Evolutionary conservation across 1,284 basidiomycete species (phyloP), one percentile per base, ranked within the genome.

Genomic region (Fomitopsis schrenkii): DNA sequence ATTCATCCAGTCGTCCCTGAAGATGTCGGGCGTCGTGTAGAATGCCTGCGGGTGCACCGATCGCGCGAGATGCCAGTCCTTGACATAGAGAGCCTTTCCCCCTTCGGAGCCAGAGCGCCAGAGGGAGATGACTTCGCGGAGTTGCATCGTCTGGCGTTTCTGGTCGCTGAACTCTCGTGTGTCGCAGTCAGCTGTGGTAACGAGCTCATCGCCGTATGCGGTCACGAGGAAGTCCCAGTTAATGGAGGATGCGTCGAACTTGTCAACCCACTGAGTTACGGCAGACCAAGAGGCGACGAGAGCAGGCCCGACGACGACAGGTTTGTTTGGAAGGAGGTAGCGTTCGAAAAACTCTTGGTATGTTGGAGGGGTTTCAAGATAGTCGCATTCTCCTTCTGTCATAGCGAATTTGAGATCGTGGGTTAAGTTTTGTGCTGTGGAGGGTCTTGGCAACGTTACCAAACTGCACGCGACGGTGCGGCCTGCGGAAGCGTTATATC

Each of bases 1-100:
- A 59, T 74, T 74, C 71, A 74, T 71, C 72, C 72, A 74, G 62
- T 74, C 72, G 59, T 74, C 72, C 38, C 66, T 65, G 59, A 74
- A 73, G 55, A 73, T 64, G 53, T 66, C 65, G 6, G 72, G 72
- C 26, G 70, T 72, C 12, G 64, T 59, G 61, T 74, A 74, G 65
- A 72, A 72, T 58, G 56, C 1, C 22, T 50, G 46, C 57, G 61
- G 35, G 28, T 60, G 36, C 14, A 66, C 45, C 15, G 59, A 35
- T 10, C 66, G 68, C 9, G 71, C 66, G 5, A 74, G 68, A 44
- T 74, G 72, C 72, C 72, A 74, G 60, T 74, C 72, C 55, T 74
- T 74, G 59, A 71, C 69, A 45, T 74, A 74, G n/a, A 72, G 63
- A 15, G 63, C 53, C 26, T 62, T 57, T 6, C 70, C 69, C 30